Evolutionary conservation across 306 rosid genomes (phyloP).

Genomic region (Cicer pinnatifidum): DNA sequence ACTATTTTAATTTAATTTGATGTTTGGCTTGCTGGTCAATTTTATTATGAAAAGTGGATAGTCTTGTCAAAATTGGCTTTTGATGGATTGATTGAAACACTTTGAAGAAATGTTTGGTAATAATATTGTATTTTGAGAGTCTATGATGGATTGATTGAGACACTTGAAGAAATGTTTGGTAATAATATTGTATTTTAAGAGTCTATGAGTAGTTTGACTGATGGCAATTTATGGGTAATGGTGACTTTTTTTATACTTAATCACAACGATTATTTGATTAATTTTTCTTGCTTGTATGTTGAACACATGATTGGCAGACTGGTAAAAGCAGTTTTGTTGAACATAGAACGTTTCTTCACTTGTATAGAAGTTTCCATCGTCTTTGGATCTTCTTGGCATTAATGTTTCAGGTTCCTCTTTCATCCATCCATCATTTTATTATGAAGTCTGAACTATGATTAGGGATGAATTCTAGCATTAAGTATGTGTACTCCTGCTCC

Average conservation of each 20-base stretch:
- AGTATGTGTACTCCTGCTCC: constrained; percentile 41
- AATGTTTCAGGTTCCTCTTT: constrained; percentile 81
- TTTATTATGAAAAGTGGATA: neutral
- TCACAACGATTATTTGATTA: constrained; percentile 19
- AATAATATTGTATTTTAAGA: constrained; percentile 11
- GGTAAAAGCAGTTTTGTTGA: constrained; percentile 97
- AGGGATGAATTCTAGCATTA: constrained; percentile 28
- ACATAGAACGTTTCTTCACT: constrained; percentile 88
- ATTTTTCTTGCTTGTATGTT: constrained; percentile 11
- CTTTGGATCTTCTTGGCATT: constrained; percentile 94
- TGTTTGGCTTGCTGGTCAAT: constrained; percentile 3
- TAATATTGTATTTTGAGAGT: constrained; percentile 15
- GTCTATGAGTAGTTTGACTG: constrained; percentile 11
- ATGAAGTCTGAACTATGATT: constrained; percentile 40
- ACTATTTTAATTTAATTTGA: neutral
- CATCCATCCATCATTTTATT: constrained; percentile 33
- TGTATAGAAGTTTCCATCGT: constrained; percentile 96
- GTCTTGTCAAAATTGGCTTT: constrained; percentile 9
- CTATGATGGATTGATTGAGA: neutral
- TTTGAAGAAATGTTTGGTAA: neutral
- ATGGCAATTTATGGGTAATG: constrained; percentile 16
- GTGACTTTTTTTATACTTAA: constrained; percentile 1
- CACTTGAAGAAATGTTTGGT: neutral
- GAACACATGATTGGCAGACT: constrained; percentile 61
- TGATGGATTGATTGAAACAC: neutral